Percentiles rank a stretch among this genome's conserved stretches.
These are phyloP conservation scores for Zymoseptoria brevis DNA, from an alignment of 2,329 filamentous ascomycete genomes.

Conservation along the genomic window DNA sequence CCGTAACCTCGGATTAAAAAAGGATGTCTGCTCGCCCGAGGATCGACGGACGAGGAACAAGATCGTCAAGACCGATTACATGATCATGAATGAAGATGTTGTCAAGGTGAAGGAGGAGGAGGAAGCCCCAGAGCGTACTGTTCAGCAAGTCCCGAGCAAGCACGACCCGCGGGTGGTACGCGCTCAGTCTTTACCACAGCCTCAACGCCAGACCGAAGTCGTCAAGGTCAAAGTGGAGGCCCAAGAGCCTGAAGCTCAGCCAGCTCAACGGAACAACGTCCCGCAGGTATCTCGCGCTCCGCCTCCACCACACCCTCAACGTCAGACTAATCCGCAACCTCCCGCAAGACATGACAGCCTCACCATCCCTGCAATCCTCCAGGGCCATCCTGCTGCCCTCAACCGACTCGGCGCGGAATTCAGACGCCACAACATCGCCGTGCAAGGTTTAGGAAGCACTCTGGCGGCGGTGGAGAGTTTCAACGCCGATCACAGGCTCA, in stretches of 20 bases:
- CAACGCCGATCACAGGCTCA: not conserved
- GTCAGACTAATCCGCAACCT: not conserved
- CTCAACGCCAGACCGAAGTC: not conserved
- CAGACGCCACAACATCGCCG: not conserved
- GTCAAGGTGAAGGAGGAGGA: not conserved
- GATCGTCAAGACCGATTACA: slow-evolving; percentile 43
- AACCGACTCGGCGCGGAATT: not conserved
- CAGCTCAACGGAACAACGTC: not conserved
- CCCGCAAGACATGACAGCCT: not conserved
- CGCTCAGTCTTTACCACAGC: no score
- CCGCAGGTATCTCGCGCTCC: not conserved
- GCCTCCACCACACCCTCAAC: not conserved
- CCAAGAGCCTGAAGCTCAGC: not conserved
- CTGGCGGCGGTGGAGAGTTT: not conserved
- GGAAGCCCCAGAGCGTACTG: not conserved
- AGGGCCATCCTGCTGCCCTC: not conserved
- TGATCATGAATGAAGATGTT: slow-evolving; percentile 44
- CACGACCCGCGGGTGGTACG: no score
- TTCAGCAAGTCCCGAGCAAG: no score
- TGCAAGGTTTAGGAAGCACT: not conserved
- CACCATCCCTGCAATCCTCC: not conserved
- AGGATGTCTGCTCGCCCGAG: slow-evolving; percentile 46
- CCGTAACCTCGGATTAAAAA: slow-evolving; percentile 47
- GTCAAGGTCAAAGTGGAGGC: not conserved
- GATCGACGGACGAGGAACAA: slow-evolving; percentile 43